These are phyloP conservation scores for Hypomontagnella monticulosa DNA, from an alignment of 495 filamentous ascomycete species.

Conservation along the genomic window DNA sequence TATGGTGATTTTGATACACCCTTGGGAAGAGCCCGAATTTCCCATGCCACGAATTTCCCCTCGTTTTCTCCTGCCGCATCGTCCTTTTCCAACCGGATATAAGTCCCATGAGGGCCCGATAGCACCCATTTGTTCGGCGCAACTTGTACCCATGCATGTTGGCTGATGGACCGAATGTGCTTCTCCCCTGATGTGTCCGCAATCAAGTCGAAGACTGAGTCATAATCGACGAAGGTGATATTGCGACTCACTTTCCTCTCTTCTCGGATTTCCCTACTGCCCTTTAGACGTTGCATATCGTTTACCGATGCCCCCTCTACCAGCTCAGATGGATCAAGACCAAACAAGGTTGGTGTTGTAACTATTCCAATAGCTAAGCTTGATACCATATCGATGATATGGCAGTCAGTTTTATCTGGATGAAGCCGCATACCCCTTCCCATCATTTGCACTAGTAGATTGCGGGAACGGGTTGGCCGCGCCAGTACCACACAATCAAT, in stretches of 20 bases:
- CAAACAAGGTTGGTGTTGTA: conserved; percentile 91
- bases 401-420: conserved; percentile 85
- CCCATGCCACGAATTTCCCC: conserved; percentile 48
- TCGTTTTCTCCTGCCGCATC: conserved; percentile 25
- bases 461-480: conserved; percentile 87
- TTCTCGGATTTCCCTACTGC: background rate
- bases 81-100: conserved; percentile 69
- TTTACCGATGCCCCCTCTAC: conserved; percentile 68
- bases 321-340: conserved; percentile 85
- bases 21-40: conserved; percentile 50
- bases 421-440: conserved; percentile 88
- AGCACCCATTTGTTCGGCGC: conserved; percentile 72
- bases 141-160: conserved; percentile 81
- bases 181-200: conserved; percentile 79
- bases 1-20: conserved; percentile 62
- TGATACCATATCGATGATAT: conserved; percentile 96
- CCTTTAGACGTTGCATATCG: conserved; percentile 63
- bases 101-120: conserved; percentile 61
- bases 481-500: conserved; percentile 93
- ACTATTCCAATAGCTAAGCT: conserved; percentile 82
- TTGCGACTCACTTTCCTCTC: conserved; percentile 32
- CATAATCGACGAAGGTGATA: conserved; percentile 86
- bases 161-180: conserved; percentile 80
- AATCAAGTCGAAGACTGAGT: conserved; percentile 86
- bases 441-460: conserved; percentile 97